Base-by-base conservation (phyloP, 768 basidiomycete genomes). In the Mycena crocata region DNA sequence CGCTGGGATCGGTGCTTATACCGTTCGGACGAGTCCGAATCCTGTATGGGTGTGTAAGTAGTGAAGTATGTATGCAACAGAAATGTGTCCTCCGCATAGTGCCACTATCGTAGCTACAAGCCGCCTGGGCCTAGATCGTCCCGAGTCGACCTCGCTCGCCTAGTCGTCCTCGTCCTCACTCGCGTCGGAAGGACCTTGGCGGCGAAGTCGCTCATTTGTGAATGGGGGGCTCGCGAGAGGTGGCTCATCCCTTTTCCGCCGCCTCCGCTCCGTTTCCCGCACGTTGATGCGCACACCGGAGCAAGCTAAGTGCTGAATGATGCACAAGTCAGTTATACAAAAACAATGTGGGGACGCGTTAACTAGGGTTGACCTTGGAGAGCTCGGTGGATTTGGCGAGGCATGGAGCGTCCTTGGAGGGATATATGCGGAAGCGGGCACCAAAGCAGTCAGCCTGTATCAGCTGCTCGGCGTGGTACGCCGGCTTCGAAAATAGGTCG, bases 261-360 rank as follows among this genome's bases (percentile, higher is more conserved):
- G 81, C 72, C 83, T 86, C 39, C 88, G 83, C 70, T 88, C 87
- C 2, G 81, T 84, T 71, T 89, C 87, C 32, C 89, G 85, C 32
- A 88, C 82, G 68, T 89, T 89, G 9, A 89, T 81, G 14, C 86
- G 84, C 13, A 89, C 84, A 26, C 88, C 87, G 79, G 85, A 87
- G 51, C 85, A 80, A 2, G 86, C 84, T 32, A 89, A 78, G 68
- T 86, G 86, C 84, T 86, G 52, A n/a, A n/a, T n/a, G n/a, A n/a
- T 23, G 15, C 2, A 37, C 37, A 37, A 37, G 10, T 46, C 39
- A 49, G 40, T 7, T 26, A 19, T 28, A 30, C 19, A 45, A 24
- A 24, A 40, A 19, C 24, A n/a, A n/a, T n/a, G n/a, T n/a, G n/a
- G n/a, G n/a, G n/a, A n/a, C n/a, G n/a, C n/a, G n/a, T n/a, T n/a